These are phyloP conservation scores for Thermothielavioides terrestris DNA, from an alignment of 495 filamentous ascomycete genomes.

Conservation along the genomic window DNA sequence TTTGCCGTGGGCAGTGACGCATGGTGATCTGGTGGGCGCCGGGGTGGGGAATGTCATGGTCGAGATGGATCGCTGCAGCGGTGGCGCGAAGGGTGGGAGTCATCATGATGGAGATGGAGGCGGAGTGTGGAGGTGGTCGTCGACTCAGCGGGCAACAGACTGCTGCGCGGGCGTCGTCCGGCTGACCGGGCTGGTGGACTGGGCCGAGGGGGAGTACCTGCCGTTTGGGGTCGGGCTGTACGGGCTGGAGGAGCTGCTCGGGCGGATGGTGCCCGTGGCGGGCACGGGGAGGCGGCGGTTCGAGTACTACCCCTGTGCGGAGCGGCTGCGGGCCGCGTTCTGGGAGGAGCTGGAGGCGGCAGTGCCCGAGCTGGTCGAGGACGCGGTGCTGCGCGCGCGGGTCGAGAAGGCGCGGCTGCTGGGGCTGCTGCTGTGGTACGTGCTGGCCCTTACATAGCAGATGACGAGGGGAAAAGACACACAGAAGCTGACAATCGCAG, in stretches of 20 bases:
- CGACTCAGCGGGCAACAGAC: too few relatives aligned
- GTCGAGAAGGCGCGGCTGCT: conserved; percentile 38
- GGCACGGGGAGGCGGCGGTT: conserved; percentile 16
- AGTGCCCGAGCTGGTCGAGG: conserved; percentile 28
- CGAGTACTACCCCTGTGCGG: conserved; percentile 35
- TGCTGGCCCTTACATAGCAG: neutral
- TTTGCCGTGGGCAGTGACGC: conserved; percentile 45
- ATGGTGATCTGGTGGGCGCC: conserved; percentile 45
- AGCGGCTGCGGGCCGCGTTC: conserved; percentile 35
- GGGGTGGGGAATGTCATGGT: conserved; percentile 48
- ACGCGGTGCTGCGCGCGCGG: conserved; percentile 15
- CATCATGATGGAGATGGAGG: neutral
- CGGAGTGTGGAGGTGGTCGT: conserved; percentile 12
- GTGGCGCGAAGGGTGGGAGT: neutral
- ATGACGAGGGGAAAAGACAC: neutral
- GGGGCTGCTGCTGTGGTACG: conserved; percentile 42
- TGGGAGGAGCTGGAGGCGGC: conserved; percentile 35
- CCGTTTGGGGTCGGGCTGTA: conserved; percentile 50
- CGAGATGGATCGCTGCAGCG: neutral
- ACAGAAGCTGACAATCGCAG: conserved; percentile 14
- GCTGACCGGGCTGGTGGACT: conserved; percentile 48
- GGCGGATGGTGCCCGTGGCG: conserved; percentile 23
- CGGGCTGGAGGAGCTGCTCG: conserved; percentile 47
- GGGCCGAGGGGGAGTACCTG: conserved; percentile 51
- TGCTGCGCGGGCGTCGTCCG: too few relatives aligned